Conservation (phyloP, 2,329 filamentous ascomycete species). For the Magnaporthales sp. region DNA sequence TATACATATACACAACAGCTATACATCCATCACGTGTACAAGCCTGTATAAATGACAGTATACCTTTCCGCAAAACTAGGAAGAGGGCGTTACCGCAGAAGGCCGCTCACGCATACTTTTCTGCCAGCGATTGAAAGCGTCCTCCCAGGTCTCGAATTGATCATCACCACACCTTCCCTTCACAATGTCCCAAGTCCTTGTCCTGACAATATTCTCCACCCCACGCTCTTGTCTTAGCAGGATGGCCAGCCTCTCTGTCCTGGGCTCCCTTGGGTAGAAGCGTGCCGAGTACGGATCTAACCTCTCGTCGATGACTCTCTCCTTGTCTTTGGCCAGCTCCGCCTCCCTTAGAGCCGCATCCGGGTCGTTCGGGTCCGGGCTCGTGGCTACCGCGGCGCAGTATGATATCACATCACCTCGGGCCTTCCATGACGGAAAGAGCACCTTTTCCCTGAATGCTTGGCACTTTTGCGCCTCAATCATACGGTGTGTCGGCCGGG, state of each 20-base stretch:
- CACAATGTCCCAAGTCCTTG: conserved; percentile 73
- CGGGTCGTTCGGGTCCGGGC: conserved; percentile 79
- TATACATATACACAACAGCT: not conserved
- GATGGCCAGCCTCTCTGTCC: conserved; percentile 70
- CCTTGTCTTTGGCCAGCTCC: conserved; percentile 61
- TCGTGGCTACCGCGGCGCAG: conserved; percentile 80
- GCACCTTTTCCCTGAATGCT: conserved; percentile 63
- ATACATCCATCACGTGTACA: not conserved
- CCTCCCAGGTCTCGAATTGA: conserved; percentile 51
- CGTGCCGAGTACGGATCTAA: conserved; percentile 84
- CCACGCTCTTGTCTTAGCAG: conserved; percentile 66
- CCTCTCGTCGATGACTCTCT: conserved; percentile 75
- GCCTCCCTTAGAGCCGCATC: conserved; percentile 60
- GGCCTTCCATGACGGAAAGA: conserved; percentile 84
- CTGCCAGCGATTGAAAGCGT: conserved; percentile 53
- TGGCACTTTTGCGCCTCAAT: conserved; percentile 58
- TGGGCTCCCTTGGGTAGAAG: conserved; percentile 70
- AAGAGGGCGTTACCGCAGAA: not conserved
- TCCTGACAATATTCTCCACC: conserved; percentile 71
- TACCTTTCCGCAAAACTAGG: not conserved
- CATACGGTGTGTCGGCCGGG: conserved; percentile 37
- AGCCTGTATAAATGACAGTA: not conserved
- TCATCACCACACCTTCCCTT: conserved; percentile 60
- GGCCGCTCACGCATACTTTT: conserved; percentile 16
- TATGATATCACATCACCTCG: conserved; percentile 80